Conservation (phyloP, 148 eudicot genomes). For the Amaranthus palmeri region DNA sequence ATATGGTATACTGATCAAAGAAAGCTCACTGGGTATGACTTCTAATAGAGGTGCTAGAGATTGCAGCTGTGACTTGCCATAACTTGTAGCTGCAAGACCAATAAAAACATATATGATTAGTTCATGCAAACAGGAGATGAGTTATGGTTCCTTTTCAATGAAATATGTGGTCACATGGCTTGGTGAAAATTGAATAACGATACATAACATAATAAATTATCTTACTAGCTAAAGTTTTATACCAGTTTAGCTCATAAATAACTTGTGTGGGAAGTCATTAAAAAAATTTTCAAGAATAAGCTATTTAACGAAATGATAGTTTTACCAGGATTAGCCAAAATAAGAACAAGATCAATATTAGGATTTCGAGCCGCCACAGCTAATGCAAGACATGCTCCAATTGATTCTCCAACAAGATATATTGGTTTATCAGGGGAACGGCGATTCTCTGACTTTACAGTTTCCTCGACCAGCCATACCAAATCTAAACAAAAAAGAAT, state of each 20-base stretch:
- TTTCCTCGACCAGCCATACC: slow-evolving; percentile 45
- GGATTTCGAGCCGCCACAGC: slow-evolving; percentile 59
- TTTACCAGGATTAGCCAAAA: slow-evolving; percentile 79
- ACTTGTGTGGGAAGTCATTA: background rate
- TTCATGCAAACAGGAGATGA: slow-evolving; percentile 6
- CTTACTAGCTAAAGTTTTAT: no score
- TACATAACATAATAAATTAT: no score
- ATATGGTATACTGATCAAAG: slow-evolving; percentile 19
- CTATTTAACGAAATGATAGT: background rate
- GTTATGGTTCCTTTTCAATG: background rate
- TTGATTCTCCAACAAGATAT: slow-evolving; percentile 64
- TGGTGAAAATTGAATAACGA: no score
- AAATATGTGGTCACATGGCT: background rate
- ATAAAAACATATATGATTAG: slow-evolving; percentile 4
- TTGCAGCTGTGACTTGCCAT: slow-evolving; percentile 22
- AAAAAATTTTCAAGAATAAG: background rate
- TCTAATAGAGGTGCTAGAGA: slow-evolving; percentile 22
- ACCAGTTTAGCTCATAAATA: background rate
- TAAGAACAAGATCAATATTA: slow-evolving; percentile 49
- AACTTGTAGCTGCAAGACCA: slow-evolving; percentile 29
- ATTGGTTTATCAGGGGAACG: slow-evolving; percentile 40
- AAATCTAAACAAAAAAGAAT: slow-evolving; percentile 33
- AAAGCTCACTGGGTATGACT: slow-evolving; percentile 18
- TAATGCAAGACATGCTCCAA: slow-evolving; percentile 63
- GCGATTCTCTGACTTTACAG: slow-evolving; percentile 42